Evolutionary conservation across 495 filamentous ascomycete genomes (phyloP).

Genomic region (Platismatia glauca): DNA sequence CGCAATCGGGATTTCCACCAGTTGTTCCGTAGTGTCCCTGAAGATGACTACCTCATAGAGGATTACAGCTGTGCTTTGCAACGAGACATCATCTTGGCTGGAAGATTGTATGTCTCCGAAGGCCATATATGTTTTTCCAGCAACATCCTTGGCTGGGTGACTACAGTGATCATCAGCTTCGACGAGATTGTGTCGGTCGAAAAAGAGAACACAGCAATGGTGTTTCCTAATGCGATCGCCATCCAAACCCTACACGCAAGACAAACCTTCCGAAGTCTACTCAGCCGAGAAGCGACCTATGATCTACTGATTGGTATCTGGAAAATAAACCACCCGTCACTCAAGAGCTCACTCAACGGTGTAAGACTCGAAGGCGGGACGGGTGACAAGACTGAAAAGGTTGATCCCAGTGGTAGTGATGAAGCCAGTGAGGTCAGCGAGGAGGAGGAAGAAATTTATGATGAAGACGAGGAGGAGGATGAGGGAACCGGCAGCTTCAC

Average conservation of each 20-base stretch:
- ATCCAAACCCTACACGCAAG: slow-evolving; percentile 93
- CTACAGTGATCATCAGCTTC: slow-evolving; percentile 93
- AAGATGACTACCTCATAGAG: slow-evolving; percentile 96
- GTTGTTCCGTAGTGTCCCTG: slow-evolving; percentile 89
- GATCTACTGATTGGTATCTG: slow-evolving; percentile 96
- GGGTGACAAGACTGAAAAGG: slow-evolving; percentile 82
- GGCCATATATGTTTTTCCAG: slow-evolving; percentile 97
- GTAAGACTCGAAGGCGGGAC: slow-evolving; percentile 70
- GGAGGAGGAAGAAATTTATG: slow-evolving; percentile 66
- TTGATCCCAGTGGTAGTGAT: slow-evolving; percentile 52
- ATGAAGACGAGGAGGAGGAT: slow-evolving; percentile 60
- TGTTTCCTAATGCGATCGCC: slow-evolving; percentile 96
- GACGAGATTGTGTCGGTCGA: slow-evolving; percentile 95
- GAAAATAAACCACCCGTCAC: slow-evolving; percentile 87
- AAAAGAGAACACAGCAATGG: slow-evolving; percentile 89
- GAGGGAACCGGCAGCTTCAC: slow-evolving; percentile 50
- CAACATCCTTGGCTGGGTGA: slow-evolving; percentile 97
- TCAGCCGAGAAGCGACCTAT: slow-evolving; percentile 91
- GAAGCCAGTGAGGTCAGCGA: slow-evolving; percentile 44
- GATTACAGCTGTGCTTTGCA: slow-evolving; percentile 97
- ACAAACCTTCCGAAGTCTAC: slow-evolving; percentile 89
- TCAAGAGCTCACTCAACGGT: slow-evolving; percentile 83
- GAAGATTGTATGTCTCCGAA: slow-evolving; percentile 91
- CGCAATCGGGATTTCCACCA: slow-evolving; percentile 92
- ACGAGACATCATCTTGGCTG: slow-evolving; percentile 89